Conservation (phyloP, 148 eudicot species). For the Chenopodium berlandieri region DNA sequence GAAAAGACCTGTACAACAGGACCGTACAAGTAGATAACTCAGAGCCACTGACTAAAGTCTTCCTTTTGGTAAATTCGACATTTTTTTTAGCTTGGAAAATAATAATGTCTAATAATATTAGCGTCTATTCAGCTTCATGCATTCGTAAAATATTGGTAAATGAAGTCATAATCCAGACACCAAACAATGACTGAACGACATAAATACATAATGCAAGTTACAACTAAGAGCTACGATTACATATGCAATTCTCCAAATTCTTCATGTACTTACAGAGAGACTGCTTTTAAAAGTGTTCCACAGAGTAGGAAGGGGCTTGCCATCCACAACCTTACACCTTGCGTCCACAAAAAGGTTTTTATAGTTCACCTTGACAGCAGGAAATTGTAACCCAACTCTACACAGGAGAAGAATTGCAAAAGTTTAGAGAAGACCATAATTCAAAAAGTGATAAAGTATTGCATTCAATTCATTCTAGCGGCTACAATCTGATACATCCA, state of each 20-base stretch:
- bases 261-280: constrained; percentile 47
- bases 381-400: constrained; percentile 74
- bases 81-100: neutral
- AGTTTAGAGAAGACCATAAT: neutral
- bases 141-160: no score
- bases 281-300: constrained; percentile 78
- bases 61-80: neutral
- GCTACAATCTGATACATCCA: neutral
- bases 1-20: constrained; percentile 31
- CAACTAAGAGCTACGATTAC: neutral
- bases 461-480: no score
- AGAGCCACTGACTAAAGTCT: neutral
- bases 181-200: neutral
- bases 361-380: constrained; percentile 72
- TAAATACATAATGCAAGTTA: neutral
- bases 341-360: constrained; percentile 61
- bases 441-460: neutral
- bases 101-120: neutral
- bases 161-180: neutral
- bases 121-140: neutral
- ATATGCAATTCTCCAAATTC: neutral
- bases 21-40: neutral
- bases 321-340: constrained; percentile 68
- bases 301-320: constrained; percentile 88
- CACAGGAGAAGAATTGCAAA: constrained; percentile 3